phyloP scores from a whole-genome alignment of 2,329 filamentous ascomycete genomes.

The Epichloe hybrida region DNA sequence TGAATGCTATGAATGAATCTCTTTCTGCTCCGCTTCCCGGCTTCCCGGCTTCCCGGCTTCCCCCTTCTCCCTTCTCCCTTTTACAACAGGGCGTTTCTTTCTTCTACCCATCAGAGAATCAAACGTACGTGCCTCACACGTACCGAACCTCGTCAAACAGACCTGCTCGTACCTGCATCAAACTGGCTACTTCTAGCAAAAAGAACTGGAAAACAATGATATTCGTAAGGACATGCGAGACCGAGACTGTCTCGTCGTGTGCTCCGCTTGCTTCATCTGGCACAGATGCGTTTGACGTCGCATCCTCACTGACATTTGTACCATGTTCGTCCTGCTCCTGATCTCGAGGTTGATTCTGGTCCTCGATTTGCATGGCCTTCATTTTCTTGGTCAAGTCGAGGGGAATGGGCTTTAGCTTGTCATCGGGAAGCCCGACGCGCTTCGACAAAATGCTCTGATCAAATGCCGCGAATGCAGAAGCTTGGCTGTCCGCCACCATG shows the following conservation, averaged over 20 bases:
- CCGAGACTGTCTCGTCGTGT: slow-evolving; percentile 37
- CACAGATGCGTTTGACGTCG: neutral
- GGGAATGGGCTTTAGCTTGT: slow-evolving; percentile 31
- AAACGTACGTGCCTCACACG: slow-evolving; percentile 11
- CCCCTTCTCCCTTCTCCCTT: neutral
- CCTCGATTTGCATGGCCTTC: slow-evolving; percentile 13
- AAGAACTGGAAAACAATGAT: slow-evolving; percentile 70
- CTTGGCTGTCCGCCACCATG: slow-evolving; percentile 31
- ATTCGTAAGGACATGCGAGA: slow-evolving; percentile 71
- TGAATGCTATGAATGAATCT: neutral
- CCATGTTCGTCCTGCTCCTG: slow-evolving; percentile 4
- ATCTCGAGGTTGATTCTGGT: slow-evolving; percentile 8
- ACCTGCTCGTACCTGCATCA: slow-evolving; percentile 61
- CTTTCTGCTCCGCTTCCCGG: neutral
- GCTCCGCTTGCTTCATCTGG: slow-evolving; percentile 10
- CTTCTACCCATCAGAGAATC: too few relatives aligned
- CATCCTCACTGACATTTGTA: neutral
- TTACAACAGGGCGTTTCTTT: too few relatives aligned
- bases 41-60: too few relatives aligned
- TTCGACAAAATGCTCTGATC: slow-evolving; percentile 48
- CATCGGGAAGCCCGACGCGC: slow-evolving; percentile 35
- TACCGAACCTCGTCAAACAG: slow-evolving; percentile 67
- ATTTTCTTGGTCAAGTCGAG: slow-evolving; percentile 21
- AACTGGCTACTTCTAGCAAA: slow-evolving; percentile 59
- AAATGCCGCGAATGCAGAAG: slow-evolving; percentile 47